These are phyloP conservation scores for Neotropicomus parvogracilis DNA, from an alignment of 1,284 basidiomycete genomes.

Conservation along the genomic window DNA sequence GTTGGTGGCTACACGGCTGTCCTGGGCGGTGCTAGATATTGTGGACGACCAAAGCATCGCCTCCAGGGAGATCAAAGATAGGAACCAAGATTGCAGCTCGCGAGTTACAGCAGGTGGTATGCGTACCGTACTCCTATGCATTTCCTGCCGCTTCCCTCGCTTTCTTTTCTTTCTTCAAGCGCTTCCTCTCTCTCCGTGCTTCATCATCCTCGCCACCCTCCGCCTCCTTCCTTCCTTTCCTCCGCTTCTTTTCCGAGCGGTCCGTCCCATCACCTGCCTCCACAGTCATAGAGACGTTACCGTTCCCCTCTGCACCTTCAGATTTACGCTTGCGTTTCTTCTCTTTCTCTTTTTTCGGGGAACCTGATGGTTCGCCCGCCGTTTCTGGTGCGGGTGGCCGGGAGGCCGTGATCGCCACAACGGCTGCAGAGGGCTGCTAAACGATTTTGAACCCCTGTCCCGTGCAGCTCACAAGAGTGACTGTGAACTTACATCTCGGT, in stretches of 20 bases:
- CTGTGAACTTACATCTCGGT: slow-evolving; percentile 45
- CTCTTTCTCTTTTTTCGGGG: slow-evolving; percentile 53
- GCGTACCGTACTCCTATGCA: slow-evolving; percentile 11
- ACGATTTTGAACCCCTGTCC: slow-evolving; percentile 5
- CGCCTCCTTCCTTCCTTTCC: slow-evolving; percentile 50
- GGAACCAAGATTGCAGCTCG: slow-evolving; percentile 7
- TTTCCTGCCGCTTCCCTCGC: slow-evolving; percentile 45
- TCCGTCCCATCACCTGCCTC: slow-evolving; percentile 41
- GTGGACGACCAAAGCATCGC: slow-evolving; percentile 12
- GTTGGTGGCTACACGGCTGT: slow-evolving; percentile 8
- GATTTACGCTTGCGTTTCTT: slow-evolving; percentile 76
- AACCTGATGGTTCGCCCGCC: slow-evolving; percentile 37
- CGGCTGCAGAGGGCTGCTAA: slow-evolving; percentile 40
- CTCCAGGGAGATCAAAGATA: slow-evolving; percentile 16
- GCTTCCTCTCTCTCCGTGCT: slow-evolving; percentile 56
- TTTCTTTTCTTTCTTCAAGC: slow-evolving; percentile 70
- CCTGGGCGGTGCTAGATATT: slow-evolving; percentile 8
- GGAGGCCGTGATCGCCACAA: slow-evolving; percentile 21
- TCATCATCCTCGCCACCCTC: slow-evolving; percentile 54
- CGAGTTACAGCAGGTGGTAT: background rate
- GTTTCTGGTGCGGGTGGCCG: slow-evolving; percentile 24
- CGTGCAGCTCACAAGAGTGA: slow-evolving; percentile 14
- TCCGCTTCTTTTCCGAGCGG: slow-evolving; percentile 46
- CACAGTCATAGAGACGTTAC: slow-evolving; percentile 42
- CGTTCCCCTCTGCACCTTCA: slow-evolving; percentile 46